Percentiles rank a stretch among this genome's conserved stretches.
These are phyloP conservation scores for Acer negundo DNA, from an alignment of 345 rosid genomes.

Conservation along the genomic window DNA sequence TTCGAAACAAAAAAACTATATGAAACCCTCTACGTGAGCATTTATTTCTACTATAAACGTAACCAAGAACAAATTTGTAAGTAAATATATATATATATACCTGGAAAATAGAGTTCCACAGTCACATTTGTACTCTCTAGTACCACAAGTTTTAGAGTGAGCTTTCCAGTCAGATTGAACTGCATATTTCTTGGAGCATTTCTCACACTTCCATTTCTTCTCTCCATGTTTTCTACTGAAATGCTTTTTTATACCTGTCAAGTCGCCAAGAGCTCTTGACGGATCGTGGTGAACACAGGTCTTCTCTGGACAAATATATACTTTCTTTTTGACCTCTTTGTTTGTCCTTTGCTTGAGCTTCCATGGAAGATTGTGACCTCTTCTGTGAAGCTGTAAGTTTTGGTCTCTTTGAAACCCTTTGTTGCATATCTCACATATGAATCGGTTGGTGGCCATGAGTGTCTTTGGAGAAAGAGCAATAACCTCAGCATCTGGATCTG, in stretches of 20 bases:
- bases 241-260: slow-evolving; percentile 94
- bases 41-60: slow-evolving; percentile 35
- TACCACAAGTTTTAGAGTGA: slow-evolving; percentile 93
- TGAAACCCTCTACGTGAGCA: slow-evolving; percentile 34
- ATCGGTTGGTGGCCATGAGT: slow-evolving; percentile 93
- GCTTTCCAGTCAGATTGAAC: slow-evolving; percentile 99
- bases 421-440: slow-evolving; percentile 91
- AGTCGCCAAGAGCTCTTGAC: slow-evolving; percentile 90
- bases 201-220: slow-evolving; percentile 97
- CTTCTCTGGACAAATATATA: slow-evolving; percentile 90
- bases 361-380: slow-evolving; percentile 99
- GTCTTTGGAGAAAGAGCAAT: slow-evolving; percentile 87
- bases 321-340: slow-evolving; percentile 69
- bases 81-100: slow-evolving; percentile 27
- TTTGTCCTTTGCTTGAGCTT: slow-evolving; percentile 77
- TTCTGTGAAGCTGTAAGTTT: slow-evolving; percentile 89
- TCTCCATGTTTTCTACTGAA: slow-evolving; percentile 94
- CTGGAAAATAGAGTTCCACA: slow-evolving; percentile 96
- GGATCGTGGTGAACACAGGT: slow-evolving; percentile 89
- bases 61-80: background rate
- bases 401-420: slow-evolving; percentile 98
- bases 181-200: slow-evolving; percentile 95
- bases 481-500: slow-evolving; percentile 99
- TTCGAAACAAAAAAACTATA: slow-evolving; percentile 27
- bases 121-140: slow-evolving; percentile 93